These are phyloP conservation scores for Aureoboletus auriporus DNA, from an alignment of 768 basidiomycete genomes.

Conservation along the genomic window DNA sequence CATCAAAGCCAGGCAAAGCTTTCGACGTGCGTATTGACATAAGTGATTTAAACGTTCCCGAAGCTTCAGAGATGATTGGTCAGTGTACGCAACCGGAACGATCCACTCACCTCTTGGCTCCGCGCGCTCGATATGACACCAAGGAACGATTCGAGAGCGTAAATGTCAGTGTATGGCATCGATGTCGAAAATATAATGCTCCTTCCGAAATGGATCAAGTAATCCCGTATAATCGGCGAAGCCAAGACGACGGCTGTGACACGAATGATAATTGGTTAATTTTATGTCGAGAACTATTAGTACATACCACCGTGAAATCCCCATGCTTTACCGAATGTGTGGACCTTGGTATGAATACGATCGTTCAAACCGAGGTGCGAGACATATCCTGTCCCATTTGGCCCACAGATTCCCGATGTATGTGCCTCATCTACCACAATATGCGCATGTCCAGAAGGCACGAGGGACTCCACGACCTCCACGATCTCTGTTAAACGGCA, in stretches of 20 bases:
- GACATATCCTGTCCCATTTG: slow-evolving; percentile 41
- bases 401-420: slow-evolving; percentile 50
- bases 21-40: slow-evolving; percentile 11
- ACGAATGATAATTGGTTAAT: too few species aligned
- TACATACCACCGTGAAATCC: slow-evolving; percentile 18
- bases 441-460: slow-evolving; percentile 37
- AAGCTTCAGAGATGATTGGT: slow-evolving; percentile 5
- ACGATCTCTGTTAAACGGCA: slow-evolving; percentile 43
- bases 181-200: slow-evolving; percentile 20
- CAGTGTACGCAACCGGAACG: not conserved
- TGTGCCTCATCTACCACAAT: slow-evolving; percentile 58
- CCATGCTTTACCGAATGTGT: slow-evolving; percentile 50
- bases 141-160: slow-evolving; percentile 41
- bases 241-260: slow-evolving; percentile 17
- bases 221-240: slow-evolving; percentile 12
- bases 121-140: slow-evolving; percentile 9
- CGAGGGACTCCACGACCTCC: slow-evolving; percentile 31
- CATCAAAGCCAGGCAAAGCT: slow-evolving; percentile 1
- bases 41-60: slow-evolving; percentile 7
- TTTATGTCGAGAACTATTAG: not conserved
- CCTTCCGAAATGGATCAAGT: slow-evolving; percentile 18
- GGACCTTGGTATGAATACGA: slow-evolving; percentile 42
- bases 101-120: slow-evolving; percentile 17
- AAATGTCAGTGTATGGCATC: slow-evolving; percentile 18
- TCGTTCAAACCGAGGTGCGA: slow-evolving; percentile 39